Evolutionary conservation across 108 stramenopile genomes (phyloP).

Genomic region (Discostella stelligeroides): DNA sequence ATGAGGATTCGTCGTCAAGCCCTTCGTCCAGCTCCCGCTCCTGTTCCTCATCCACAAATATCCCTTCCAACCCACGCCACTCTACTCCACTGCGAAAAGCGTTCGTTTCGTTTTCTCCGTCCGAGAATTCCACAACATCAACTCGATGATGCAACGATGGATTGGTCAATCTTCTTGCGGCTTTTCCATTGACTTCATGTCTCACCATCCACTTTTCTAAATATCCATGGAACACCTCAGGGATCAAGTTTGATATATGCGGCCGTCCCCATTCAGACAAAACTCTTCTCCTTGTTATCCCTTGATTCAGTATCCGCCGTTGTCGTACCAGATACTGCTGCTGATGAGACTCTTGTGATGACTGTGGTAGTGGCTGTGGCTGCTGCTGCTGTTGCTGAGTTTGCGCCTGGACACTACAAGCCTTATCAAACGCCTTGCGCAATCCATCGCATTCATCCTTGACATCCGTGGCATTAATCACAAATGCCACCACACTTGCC

Average conservation of each 20-base stretch:
- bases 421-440: constrained; percentile 80
- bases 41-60: constrained; percentile 2
- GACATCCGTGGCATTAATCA: constrained; percentile 86
- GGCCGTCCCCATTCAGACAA: constrained; percentile 36
- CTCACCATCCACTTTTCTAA: background rate
- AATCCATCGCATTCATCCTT: constrained; percentile 90
- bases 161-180: background rate
- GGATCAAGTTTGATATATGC: constrained; percentile 2
- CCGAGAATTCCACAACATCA: too few relatives aligned
- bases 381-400: constrained; percentile 4
- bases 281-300: constrained; percentile 19
- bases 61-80: too few relatives aligned
- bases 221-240: constrained; percentile 15
- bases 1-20: constrained; percentile 3
- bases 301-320: background rate
- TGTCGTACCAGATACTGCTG: background rate
- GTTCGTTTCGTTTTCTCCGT: background rate
- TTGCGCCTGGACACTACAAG: constrained; percentile 53
- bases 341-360: too few relatives aligned
- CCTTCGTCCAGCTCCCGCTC: constrained; percentile 3
- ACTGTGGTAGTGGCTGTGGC: too few relatives aligned
- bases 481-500: constrained; percentile 72
- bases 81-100: constrained; percentile 9
- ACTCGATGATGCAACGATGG: background rate
- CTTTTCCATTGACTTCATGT: background rate